Evolutionary conservation across 2,329 filamentous ascomycete species (phyloP), one percentile per base, ranked within the genome.

Genomic region (Aureobasidium subglaciale): DNA sequence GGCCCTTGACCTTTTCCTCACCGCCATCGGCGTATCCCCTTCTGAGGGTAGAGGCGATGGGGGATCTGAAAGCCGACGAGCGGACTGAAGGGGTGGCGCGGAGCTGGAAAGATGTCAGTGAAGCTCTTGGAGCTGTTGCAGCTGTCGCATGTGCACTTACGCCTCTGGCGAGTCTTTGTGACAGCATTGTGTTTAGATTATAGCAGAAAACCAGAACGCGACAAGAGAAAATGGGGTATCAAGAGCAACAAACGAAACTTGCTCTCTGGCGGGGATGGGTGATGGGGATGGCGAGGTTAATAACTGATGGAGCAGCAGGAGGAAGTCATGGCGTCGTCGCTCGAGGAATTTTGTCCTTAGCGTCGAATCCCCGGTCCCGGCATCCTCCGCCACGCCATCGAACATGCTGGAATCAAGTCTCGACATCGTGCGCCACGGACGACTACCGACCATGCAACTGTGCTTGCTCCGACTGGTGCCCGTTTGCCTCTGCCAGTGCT

Each of bases 1-100:
- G 93, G 76, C 97, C 93, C 78, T 97, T 99, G 70, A 95, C 86
- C 86, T 96, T 92, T 76, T 96, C 90, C 64, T 81, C 77, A 58
- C 77, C 78, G 67, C 82, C 83, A 63, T 87, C 85, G 22, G 88
- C 86, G 78, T 87, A 90, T 67, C 87, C 81, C 64, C 75, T 70
- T 69, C 86, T 83, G 71, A 92, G 89, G 67, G 83, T 83, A 62
- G 87, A 83, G 63, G 80, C 80, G 67, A 88, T 73, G 63, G 89
- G 84, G 66, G 86, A 82, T 76, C 85, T 85, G 64, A 64, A 63
- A 62, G 64, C 65, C 59, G 68, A 67, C 61, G 67, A 65, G 65
- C 66, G 62, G 59, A 69, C 62, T 58, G 67, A 62, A 38, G 67
- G 65, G 38, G 66, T 63, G 56, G 67, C 66, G 62, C 68, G 68